These are phyloP conservation scores for Salix suchowensis DNA, from an alignment of 345 rosid species.

Conservation along the genomic window DNA sequence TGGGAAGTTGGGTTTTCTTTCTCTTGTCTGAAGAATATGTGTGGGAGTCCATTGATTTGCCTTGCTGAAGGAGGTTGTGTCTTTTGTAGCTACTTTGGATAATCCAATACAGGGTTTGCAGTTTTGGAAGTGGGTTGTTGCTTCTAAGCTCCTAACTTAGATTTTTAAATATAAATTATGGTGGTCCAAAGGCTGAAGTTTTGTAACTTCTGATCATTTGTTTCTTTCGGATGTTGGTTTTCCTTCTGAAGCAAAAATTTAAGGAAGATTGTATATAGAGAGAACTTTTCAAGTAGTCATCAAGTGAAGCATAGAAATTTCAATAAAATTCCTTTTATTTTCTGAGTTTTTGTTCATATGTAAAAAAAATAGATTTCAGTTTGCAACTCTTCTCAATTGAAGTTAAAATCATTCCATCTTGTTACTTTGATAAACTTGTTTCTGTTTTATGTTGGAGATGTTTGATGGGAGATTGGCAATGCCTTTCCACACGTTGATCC, in stretches of 20 bases:
- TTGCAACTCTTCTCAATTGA: neutral
- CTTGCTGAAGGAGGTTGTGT: neutral
- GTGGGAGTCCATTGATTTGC: neutral
- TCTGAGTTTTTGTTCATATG: neutral
- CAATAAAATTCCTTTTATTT: neutral
- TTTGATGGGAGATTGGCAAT: slow-evolving; percentile 48
- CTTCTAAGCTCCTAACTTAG: neutral
- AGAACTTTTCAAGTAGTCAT: neutral
- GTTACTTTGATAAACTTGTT: neutral
- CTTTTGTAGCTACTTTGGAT: slow-evolving; percentile 8
- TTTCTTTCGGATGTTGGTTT: slow-evolving; percentile 1
- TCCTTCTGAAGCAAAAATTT: neutral
- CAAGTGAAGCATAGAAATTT: neutral
- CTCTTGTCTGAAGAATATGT: neutral
- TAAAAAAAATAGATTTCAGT: neutral
- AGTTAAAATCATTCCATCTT: neutral
- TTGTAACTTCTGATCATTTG: neutral
- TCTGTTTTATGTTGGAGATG: slow-evolving; percentile 20
- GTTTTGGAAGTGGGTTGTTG: slow-evolving; percentile 5
- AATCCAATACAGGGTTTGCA: slow-evolving; percentile 3
- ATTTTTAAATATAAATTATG: neutral
- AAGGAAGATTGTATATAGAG: neutral
- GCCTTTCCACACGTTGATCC: slow-evolving; percentile 39
- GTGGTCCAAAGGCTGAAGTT: slow-evolving; percentile 6
- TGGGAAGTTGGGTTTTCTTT: slow-evolving; percentile 20